A percentile compares a stretch with the other conserved stretches of the same genome.
Evolutionary conservation across 2,329 filamentous ascomycete genomes (phyloP).

Genomic region (Chrysoporthe cubensis): DNA sequence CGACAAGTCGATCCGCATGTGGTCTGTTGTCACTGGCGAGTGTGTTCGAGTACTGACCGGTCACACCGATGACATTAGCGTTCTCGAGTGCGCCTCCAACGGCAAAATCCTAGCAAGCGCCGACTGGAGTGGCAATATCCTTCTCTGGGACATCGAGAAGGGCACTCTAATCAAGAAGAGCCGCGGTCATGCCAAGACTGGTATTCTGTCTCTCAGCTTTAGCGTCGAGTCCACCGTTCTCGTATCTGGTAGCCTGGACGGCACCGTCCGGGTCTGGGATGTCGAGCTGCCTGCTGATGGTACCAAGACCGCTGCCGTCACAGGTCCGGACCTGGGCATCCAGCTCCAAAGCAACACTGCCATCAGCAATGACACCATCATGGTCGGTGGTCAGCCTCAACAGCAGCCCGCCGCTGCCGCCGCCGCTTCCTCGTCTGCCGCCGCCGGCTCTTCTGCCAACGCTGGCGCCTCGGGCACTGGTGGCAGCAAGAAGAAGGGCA

Average conservation of each 20-base stretch:
- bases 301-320: conserved; percentile 51
- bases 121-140: conserved; percentile 85
- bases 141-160: conserved; percentile 91
- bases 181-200: conserved; percentile 89
- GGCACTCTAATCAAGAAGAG: conserved; percentile 88
- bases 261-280: conserved; percentile 94
- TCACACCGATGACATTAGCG: conserved; percentile 84
- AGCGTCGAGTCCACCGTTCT: conserved; percentile 90
- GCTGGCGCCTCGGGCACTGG: conserved; percentile 34
- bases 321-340: conserved; percentile 34
- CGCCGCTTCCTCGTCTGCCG: conserved; percentile 36
- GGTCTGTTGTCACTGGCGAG: conserved; percentile 85
- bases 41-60: conserved; percentile 92
- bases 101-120: conserved; percentile 91
- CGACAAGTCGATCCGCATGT: conserved; percentile 95
- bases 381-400: conserved; percentile 44
- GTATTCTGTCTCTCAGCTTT: conserved; percentile 92
- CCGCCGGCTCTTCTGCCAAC: conserved; percentile 39
- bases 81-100: conserved; percentile 82
- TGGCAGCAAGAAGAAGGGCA: conserved; percentile 73
- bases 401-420: conserved; percentile 46
- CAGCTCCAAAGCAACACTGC: conserved; percentile 37
- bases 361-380: conserved; percentile 44
- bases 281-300: conserved; percentile 73
- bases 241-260: conserved; percentile 87